phyloP scores from a whole-genome alignment of 179 eudicot species.

The Gypsophila paniculata region DNA sequence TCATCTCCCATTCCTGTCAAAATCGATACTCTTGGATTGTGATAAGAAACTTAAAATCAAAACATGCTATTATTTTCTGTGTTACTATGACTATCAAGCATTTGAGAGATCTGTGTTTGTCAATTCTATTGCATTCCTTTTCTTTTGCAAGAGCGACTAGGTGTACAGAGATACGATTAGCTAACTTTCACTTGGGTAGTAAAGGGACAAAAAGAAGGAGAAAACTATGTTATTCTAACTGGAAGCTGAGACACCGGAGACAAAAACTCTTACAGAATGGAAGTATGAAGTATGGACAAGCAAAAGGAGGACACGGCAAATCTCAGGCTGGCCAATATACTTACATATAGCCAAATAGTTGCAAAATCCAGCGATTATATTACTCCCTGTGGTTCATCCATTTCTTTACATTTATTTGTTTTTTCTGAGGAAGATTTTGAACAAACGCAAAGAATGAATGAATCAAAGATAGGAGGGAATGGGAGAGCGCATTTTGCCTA shows the following conservation, averaged over 20 bases:
- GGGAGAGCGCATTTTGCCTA: too few species aligned
- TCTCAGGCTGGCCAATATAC: background rate
- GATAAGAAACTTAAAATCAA: background rate
- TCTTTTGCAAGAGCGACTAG: background rate
- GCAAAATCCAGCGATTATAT: too few species aligned
- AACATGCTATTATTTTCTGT: background rate
- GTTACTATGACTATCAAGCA: background rate
- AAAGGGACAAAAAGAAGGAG: too few species aligned
- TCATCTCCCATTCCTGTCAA: constrained; percentile 93
- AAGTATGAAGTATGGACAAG: background rate
- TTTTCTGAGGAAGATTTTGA: too few species aligned
- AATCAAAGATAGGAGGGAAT: too few species aligned
- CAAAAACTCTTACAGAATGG: background rate
- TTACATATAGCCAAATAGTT: too few species aligned
- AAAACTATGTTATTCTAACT: background rate
- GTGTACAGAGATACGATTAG: background rate
- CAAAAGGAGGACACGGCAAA: background rate
- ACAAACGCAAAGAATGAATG: too few species aligned
- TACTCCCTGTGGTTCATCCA: too few species aligned
- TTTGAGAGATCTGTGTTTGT: background rate
- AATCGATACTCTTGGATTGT: constrained; percentile 8
- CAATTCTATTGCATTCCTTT: constrained; percentile 1
- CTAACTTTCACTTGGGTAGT: background rate
- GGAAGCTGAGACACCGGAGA: background rate
- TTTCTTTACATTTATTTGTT: too few species aligned